Evolutionary conservation across 176 grass and related monocot species (phyloP).

Genomic region (Musa troglodytarum): DNA sequence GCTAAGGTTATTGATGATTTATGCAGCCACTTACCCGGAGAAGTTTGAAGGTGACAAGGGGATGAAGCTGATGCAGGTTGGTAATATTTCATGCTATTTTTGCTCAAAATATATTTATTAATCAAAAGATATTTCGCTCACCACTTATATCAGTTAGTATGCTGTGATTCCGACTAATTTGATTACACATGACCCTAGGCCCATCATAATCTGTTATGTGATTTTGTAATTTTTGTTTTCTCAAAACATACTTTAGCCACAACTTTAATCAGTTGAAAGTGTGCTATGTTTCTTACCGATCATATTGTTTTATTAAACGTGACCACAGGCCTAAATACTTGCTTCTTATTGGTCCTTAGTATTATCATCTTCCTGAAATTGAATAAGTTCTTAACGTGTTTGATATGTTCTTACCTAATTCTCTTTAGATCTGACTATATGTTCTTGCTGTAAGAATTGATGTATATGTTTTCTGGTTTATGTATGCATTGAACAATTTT

Average conservation of each 20-base stretch:
- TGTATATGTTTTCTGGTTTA: too few species aligned
- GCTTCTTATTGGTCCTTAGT: too few species aligned
- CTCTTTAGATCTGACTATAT: too few species aligned
- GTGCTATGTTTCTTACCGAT: neutral
- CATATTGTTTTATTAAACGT: neutral
- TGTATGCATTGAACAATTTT: too few species aligned
- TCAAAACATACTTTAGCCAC: neutral
- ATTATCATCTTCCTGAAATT: too few species aligned
- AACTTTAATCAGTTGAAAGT: neutral
- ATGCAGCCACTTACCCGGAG: conserved; percentile 68
- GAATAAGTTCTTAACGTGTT: too few species aligned
- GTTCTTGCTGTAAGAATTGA: too few species aligned
- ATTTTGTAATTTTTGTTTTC: neutral
- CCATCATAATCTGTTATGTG: neutral
- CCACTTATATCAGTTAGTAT: too few species aligned
- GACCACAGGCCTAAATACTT: neutral
- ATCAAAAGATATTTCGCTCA: too few species aligned
- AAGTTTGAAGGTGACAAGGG: conserved; percentile 99
- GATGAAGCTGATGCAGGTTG: conserved; percentile 87
- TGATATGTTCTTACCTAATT: too few species aligned
- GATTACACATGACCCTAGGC: too few species aligned
- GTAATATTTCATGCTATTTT: neutral
- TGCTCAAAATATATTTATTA: neutral
- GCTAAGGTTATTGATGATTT: conserved; percentile 85
- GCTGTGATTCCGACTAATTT: too few species aligned